These are phyloP conservation scores for Cicer arietinum DNA, from an alignment of 306 rosid species.

Conservation along the genomic window DNA sequence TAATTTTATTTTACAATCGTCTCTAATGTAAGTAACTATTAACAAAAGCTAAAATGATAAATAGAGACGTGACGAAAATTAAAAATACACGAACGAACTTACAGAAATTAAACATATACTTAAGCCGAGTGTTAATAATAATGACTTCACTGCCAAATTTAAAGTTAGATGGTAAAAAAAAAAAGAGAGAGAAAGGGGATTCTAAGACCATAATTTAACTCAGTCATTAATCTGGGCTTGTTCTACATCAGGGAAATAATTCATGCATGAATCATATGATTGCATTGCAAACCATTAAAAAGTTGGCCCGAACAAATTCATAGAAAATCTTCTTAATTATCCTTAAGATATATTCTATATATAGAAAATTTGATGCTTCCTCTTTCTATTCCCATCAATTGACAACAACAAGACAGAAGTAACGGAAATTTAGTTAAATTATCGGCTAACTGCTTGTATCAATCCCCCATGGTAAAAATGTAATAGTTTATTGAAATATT, in stretches of 20 bases:
- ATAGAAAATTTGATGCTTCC: background rate
- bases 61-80: too few species aligned
- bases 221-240: constrained; percentile 10
- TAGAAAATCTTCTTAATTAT: background rate
- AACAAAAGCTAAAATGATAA: too few species aligned
- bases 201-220: background rate
- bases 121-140: background rate
- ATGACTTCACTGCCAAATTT: constrained; percentile 40
- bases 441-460: background rate
- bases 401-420: background rate
- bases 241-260: constrained; percentile 28
- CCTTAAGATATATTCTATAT: background rate
- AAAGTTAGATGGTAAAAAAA: constrained; percentile 8
- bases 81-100: too few species aligned
- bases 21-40: too few species aligned
- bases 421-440: background rate
- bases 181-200: too few species aligned
- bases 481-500: too few species aligned
- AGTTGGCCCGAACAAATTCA: background rate
- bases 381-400: constrained; percentile 3
- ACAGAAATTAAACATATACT: too few species aligned
- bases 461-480: background rate
- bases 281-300: background rate
- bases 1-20: too few species aligned
- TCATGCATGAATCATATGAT: constrained; percentile 32